Evolutionary conservation across 192 early-diverging fungal genomes (phyloP), one percentile per base, ranked within the genome.

Genomic region (Entomortierella beljakovae): DNA sequence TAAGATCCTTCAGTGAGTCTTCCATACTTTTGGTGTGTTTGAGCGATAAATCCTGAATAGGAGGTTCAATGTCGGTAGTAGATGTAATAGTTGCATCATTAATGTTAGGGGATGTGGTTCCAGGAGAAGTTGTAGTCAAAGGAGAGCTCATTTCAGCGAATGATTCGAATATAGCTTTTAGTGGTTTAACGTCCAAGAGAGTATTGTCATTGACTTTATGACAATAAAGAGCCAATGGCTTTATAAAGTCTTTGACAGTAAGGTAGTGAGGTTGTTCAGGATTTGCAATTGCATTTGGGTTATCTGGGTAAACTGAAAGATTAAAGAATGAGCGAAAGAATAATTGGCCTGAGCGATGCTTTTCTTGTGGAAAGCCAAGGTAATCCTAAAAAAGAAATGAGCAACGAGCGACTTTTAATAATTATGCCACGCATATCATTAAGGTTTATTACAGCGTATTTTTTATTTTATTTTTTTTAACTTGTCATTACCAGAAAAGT

Each of bases 301-400:
- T 46, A 32, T 70, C 75, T 11, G 75, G 68, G 31, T 70, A 70
- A 1, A 32, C 31, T 1, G 75, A 49, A 3, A 79, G 75, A 22
- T 70, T 79, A 51, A n/a, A 59, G 33, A 79, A 79, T 11, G 75
- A 79, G 7, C 75, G 66, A 20, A 79, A 79, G 40, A 79, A 63
- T 1, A 70, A 68, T 8, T 65, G 33, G 1, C 59, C 75, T 2
- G 55, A 61, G 5, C 59, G 50, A n/a, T 28, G 53, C 13, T 48
- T 38, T 23, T 51, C 60, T 8, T 33, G 8, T 3, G 67, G 67
- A 34, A 79, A 42, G 3, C 62, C 62, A 25, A 79, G 55, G 37
- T 79, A 70, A 48, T 48, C 61, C 75, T 79, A 51, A 6, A 26
- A 29, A 33, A 6, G 7, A 20, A 20, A 11, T 20, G 43, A n/a